Conservation (phyloP, 306 rosid species). For the Trifolium repens region DNA sequence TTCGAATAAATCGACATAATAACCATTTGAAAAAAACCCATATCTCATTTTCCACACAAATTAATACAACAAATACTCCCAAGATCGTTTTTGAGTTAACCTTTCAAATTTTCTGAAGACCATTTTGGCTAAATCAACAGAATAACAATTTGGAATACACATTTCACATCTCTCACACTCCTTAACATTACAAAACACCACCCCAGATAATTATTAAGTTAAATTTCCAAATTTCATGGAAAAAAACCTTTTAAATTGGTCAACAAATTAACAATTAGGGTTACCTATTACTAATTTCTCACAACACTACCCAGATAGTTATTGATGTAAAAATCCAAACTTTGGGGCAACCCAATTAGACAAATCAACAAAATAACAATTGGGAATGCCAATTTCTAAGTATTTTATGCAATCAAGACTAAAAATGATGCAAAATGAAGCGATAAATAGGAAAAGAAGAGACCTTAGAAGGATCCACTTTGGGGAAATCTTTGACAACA, state of each 20-base stretch:
- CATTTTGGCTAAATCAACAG: conserved; percentile 8
- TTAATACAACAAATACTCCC: not conserved
- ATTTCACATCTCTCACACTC: conserved; percentile 4
- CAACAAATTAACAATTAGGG: not conserved
- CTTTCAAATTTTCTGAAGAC: not conserved
- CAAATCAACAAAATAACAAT: conserved; percentile 11
- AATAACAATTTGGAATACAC: conserved; percentile 4
- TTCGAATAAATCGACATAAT: not conserved
- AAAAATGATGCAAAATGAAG: not conserved
- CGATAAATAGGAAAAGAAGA: not conserved
- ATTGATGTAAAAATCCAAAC: not conserved
- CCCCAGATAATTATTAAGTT: conserved; percentile 12
- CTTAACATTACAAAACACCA: conserved; percentile 20
- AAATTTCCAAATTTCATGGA: conserved; percentile 28
- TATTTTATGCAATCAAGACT: not conserved
- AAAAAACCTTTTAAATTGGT: conserved; percentile 14
- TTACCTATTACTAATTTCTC: conserved; percentile 3
- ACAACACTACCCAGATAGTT: not conserved
- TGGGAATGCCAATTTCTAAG: not conserved
- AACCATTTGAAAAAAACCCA: not conserved
- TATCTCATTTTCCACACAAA: conserved; percentile 7
- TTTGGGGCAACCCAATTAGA: not conserved
- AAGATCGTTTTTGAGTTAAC: conserved; percentile 2
- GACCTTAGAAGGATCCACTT: conserved; percentile 92
- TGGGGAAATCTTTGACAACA: conserved; percentile 84